Conservation (phyloP, 1,139 yeast species). For the Yamadazyma mexicana region DNA sequence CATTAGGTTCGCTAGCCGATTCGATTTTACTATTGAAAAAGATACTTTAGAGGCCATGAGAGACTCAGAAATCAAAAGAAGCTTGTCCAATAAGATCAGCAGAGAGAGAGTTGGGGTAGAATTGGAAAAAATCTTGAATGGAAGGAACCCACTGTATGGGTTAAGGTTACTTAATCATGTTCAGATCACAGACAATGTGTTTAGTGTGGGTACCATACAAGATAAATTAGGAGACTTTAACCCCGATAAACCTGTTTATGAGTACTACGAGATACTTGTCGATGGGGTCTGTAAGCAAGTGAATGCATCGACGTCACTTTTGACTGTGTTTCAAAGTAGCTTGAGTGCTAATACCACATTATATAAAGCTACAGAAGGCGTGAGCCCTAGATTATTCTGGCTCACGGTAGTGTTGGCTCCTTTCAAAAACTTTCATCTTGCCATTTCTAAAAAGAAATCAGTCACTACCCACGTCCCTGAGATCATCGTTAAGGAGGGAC, state of each 20-base stretch:
- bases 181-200: conserved; percentile 58
- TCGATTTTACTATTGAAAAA: conserved; percentile 63
- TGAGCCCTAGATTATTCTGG: conserved; percentile 40
- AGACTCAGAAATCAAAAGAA: conserved; percentile 52
- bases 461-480: conserved; percentile 27
- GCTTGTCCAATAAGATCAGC: conserved; percentile 73
- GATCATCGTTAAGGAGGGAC: conserved; percentile 63
- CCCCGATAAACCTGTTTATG: conserved; percentile 1
- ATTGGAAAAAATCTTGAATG: conserved; percentile 68
- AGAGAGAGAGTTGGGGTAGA: conserved; percentile 91
- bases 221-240: conserved; percentile 5
- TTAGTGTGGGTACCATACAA: conserved; percentile 38
- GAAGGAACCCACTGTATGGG: conserved; percentile 65
- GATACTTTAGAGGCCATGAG: conserved; percentile 68
- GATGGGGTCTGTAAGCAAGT: conserved; percentile 16
- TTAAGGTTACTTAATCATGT: conserved; percentile 56
- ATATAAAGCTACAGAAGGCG: conserved; percentile 1
- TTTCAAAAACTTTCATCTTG: conserved; percentile 41
- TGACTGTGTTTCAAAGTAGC: conserved; percentile 19
- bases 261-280: conserved; percentile 3
- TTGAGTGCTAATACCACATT: conserved; percentile 4
- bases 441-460: conserved; percentile 43
- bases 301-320: conserved; percentile 20
- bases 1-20: conserved; percentile 81
- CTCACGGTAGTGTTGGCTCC: conserved; percentile 49